A percentile compares a stretch with the other conserved stretches of the same genome.
phyloP scores from a whole-genome alignment of 371 early-diverging fungal species.

The Mucor plumbeus region DNA sequence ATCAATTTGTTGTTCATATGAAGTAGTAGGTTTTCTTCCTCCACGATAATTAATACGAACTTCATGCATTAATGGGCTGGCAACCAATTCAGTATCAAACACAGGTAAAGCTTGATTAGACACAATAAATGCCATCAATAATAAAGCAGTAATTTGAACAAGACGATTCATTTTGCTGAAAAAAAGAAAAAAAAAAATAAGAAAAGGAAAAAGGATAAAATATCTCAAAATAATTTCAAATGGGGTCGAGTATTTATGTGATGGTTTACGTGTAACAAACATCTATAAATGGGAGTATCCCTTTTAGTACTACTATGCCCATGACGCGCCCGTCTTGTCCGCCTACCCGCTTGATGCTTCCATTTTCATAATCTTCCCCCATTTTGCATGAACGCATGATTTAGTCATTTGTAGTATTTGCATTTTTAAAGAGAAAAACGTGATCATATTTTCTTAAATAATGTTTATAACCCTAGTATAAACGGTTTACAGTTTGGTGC shows the following conservation, averaged over 20 bases:
- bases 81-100: conserved; percentile 37
- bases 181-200: neutral
- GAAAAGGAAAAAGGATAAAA: conserved; percentile 1
- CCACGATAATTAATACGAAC: conserved; percentile 29
- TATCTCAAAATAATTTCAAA: neutral
- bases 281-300: conserved; percentile 4
- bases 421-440: neutral
- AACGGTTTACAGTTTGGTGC: no score
- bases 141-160: neutral
- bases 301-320: neutral
- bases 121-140: neutral
- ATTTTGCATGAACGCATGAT: conserved; percentile 12
- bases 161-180: conserved; percentile 8
- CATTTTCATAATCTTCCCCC: neutral
- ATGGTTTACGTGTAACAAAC: conserved; percentile 1
- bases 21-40: conserved; percentile 12
- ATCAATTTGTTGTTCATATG: neutral
- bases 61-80: conserved; percentile 40
- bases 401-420: conserved; percentile 3
- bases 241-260: conserved; percentile 5
- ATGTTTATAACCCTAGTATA: neutral
- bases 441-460: neutral
- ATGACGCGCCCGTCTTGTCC: neutral
- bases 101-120: conserved; percentile 28
- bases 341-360: neutral